Evolutionary conservation across 345 rosid species (phyloP).

Genomic region (Populus tremula): DNA sequence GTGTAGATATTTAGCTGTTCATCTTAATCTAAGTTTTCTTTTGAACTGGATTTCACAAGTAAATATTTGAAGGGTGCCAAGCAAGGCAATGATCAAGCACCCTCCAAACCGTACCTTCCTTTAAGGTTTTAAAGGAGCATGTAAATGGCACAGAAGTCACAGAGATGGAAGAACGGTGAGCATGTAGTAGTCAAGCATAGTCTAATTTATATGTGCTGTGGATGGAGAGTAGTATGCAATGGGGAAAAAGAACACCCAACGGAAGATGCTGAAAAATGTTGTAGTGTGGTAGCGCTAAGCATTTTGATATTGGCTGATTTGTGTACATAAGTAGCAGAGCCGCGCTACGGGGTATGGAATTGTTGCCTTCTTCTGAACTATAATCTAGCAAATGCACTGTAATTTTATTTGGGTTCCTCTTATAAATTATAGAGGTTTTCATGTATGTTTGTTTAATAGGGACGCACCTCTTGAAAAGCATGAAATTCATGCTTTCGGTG

Average conservation of each 20-base stretch:
- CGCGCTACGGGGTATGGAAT: slow-evolving; percentile 9
- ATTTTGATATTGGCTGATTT: slow-evolving; percentile 21
- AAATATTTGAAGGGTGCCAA: not conserved
- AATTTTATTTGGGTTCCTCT: not conserved
- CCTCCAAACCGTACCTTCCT: not conserved
- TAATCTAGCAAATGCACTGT: slow-evolving; percentile 7
- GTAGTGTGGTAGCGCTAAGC: slow-evolving; percentile 7
- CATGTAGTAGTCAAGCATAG: not conserved
- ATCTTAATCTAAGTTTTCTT: not conserved
- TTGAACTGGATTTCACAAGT: slow-evolving; percentile 13
- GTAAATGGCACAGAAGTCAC: slow-evolving; percentile 11
- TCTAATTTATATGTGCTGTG: not conserved
- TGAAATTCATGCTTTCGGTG: too few relatives aligned
- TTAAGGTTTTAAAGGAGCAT: slow-evolving; percentile 10
- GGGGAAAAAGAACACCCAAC: not conserved
- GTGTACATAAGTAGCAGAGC: slow-evolving; percentile 28
- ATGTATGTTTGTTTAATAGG: not conserved
- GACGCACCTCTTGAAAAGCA: too few relatives aligned
- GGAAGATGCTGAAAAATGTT: slow-evolving; percentile 19
- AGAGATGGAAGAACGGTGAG: slow-evolving; percentile 5
- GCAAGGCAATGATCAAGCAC: not conserved
- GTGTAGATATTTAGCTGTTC: slow-evolving; percentile 43
- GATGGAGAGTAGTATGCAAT: not conserved
- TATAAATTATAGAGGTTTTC: slow-evolving; percentile 2
- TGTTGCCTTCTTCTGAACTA: slow-evolving; percentile 14